Evolutionary conservation across 1,284 basidiomycete species (phyloP).

Genomic region (Meira miltonrushii): DNA sequence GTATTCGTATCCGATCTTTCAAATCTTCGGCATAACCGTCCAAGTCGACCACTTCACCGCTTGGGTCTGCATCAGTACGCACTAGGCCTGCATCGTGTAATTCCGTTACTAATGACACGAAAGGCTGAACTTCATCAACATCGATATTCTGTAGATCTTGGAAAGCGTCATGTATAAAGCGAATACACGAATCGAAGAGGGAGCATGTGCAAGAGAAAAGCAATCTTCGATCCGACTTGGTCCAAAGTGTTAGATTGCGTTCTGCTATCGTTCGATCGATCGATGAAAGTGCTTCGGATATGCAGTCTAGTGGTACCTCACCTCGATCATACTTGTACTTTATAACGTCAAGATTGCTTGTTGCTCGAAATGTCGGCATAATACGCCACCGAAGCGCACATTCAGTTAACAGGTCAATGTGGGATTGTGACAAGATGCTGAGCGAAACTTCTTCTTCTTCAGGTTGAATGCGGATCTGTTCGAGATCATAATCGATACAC

Average conservation of each 20-base stretch:
- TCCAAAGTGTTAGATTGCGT: slow-evolving; percentile 61
- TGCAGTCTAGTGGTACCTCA: slow-evolving; percentile 86
- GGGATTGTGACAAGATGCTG: slow-evolving; percentile 76
- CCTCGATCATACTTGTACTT: slow-evolving; percentile 80
- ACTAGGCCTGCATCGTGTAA: slow-evolving; percentile 44
- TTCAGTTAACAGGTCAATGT: slow-evolving; percentile 78
- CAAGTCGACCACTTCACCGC: slow-evolving; percentile 32
- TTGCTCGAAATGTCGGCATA: slow-evolving; percentile 68
- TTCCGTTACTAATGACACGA: slow-evolving; percentile 45
- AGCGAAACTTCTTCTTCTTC: slow-evolving; percentile 94
- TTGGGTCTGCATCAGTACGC: slow-evolving; percentile 25
- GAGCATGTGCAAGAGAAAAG: slow-evolving; percentile 29
- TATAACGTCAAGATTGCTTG: slow-evolving; percentile 80
- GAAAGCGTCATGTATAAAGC: slow-evolving; percentile 76
- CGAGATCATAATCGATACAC: slow-evolving; percentile 79
- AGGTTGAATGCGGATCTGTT: slow-evolving; percentile 80
- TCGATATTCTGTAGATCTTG: slow-evolving; percentile 57
- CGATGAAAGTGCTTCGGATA: slow-evolving; percentile 72
- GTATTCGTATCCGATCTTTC: slow-evolving; percentile 60
- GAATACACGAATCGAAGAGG: slow-evolving; percentile 81
- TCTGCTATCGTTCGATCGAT: slow-evolving; percentile 69
- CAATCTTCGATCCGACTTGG: slow-evolving; percentile 68
- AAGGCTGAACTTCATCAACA: slow-evolving; percentile 35
- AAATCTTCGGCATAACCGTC: slow-evolving; percentile 49
- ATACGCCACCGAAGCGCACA: slow-evolving; percentile 87